Percentiles rank a stretch among this genome's conserved stretches.
Evolutionary conservation across 1,139 yeast genomes (phyloP).

Genomic region (Yarrowia galli): DNA sequence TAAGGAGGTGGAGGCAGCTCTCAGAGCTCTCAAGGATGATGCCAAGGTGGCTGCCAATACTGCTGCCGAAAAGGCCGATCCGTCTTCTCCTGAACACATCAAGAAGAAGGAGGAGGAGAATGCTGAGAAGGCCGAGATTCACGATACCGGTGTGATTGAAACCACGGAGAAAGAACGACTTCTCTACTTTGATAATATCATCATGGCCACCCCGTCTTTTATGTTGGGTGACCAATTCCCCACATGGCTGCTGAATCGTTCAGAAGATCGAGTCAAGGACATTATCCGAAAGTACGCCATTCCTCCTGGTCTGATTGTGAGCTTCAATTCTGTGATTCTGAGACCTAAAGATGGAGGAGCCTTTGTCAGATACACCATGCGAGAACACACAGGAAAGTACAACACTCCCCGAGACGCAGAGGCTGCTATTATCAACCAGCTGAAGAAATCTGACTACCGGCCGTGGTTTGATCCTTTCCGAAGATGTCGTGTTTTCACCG

Average conservation of each 20-base stretch:
- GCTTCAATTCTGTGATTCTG: constrained; percentile 60
- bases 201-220: constrained; percentile 40
- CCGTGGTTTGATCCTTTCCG: constrained; percentile 46
- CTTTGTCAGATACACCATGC: constrained; percentile 68
- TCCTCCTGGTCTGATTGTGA: constrained; percentile 55
- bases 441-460: constrained; percentile 41
- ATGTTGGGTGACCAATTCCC: constrained; percentile 43
- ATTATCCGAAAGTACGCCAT: constrained; percentile 54
- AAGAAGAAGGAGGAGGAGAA: constrained; percentile 60
- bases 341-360: constrained; percentile 94
- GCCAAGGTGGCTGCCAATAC: not conserved
- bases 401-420: constrained; percentile 44
- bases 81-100: constrained; percentile 17
- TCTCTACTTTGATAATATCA: constrained; percentile 49
- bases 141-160: constrained; percentile 64
- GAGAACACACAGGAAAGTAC: constrained; percentile 41
- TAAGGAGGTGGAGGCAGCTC: constrained; percentile 7
- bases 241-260: constrained; percentile 45
- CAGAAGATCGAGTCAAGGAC: constrained; percentile 46
- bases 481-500: constrained; percentile 66
- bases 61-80: constrained; percentile 12
- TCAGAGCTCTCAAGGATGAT: constrained; percentile 11
- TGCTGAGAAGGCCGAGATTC: constrained; percentile 52
- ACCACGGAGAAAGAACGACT: constrained; percentile 62
- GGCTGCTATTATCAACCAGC: constrained; percentile 44